phyloP scores from a whole-genome alignment of 805 yeast genomes.

The Schwanniomyces pseudopolymorphus region DNA sequence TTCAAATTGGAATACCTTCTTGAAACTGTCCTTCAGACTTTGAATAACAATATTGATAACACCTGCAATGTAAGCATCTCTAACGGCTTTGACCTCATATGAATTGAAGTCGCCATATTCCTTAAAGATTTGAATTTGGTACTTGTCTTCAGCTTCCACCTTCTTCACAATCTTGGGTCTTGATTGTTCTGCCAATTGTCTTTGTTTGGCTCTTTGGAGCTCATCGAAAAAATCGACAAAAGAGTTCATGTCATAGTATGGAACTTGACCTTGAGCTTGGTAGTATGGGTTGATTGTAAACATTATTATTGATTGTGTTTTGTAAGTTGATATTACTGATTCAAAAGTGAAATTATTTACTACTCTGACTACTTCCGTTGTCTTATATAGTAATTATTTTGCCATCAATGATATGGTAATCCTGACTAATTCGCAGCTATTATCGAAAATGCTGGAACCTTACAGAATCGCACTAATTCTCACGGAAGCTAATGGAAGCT shows the following conservation, averaged over 20 bases:
- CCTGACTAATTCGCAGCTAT: slow-evolving; percentile 1
- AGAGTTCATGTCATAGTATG: slow-evolving; percentile 9
- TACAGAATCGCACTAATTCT: background rate
- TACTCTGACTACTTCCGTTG: background rate
- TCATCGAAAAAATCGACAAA: slow-evolving; percentile 12
- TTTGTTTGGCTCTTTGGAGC: slow-evolving; percentile 2
- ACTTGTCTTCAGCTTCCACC: slow-evolving; percentile 32
- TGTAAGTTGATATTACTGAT: background rate
- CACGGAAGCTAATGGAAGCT: background rate
- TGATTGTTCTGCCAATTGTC: slow-evolving; percentile 3
- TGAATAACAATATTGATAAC: slow-evolving; percentile 18
- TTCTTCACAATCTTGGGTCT: slow-evolving; percentile 34
- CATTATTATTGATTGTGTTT: slow-evolving; percentile 4
- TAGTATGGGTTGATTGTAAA: slow-evolving; percentile 8
- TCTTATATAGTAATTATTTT: background rate
- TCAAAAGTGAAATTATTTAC: background rate
- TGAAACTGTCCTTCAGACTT: slow-evolving; percentile 29
- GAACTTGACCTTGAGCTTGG: slow-evolving; percentile 1
- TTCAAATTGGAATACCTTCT: slow-evolving; percentile 29
- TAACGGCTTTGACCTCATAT: slow-evolving; percentile 29
- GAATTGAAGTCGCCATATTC: slow-evolving; percentile 31
- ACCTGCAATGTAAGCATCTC: slow-evolving; percentile 13
- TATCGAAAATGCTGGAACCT: background rate
- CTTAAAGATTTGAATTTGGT: slow-evolving; percentile 38
- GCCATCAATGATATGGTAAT: background rate